Evolutionary conservation across 768 basidiomycete genomes (phyloP).

Genomic region (Trametopsis cervina): DNA sequence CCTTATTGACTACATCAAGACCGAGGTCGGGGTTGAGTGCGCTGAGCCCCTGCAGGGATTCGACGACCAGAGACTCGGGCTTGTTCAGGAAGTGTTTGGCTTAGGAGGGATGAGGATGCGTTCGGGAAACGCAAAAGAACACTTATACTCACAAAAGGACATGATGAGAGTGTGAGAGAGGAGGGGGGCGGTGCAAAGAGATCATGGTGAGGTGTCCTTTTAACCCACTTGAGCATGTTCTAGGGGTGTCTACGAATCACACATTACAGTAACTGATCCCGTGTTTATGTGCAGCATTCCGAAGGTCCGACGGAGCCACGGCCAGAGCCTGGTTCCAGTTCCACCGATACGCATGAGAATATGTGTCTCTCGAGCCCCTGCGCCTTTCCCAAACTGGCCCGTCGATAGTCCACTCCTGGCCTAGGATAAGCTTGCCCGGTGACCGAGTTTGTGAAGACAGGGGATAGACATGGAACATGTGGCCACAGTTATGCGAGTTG

Average conservation of each 20-base stretch:
- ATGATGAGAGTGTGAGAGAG: slow-evolving; percentile 5
- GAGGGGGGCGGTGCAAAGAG: slow-evolving; percentile 1
- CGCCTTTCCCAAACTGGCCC: no score
- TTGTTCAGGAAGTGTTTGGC: slow-evolving; percentile 78
- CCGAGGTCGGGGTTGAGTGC: slow-evolving; percentile 64
- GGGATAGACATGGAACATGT: no score
- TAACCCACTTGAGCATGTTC: neutral
- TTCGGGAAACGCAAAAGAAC: neutral
- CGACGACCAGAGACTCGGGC: slow-evolving; percentile 62
- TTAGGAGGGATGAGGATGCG: slow-evolving; percentile 4
- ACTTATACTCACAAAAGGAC: slow-evolving; percentile 13
- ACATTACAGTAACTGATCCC: neutral
- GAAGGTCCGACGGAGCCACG: neutral
- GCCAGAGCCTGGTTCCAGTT: neutral
- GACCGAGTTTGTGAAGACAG: no score
- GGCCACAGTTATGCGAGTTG: no score
- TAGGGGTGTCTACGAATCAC: neutral
- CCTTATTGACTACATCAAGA: slow-evolving; percentile 66
- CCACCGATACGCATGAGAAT: neutral
- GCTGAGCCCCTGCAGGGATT: slow-evolving; percentile 71
- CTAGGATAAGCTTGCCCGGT: no score
- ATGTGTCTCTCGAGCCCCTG: no score
- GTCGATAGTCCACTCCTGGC: no score
- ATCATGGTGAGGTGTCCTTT: neutral
- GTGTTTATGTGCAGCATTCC: neutral